Conservation (phyloP, 208 protist genomes). For the Wallacemonas collosoma region DNA sequence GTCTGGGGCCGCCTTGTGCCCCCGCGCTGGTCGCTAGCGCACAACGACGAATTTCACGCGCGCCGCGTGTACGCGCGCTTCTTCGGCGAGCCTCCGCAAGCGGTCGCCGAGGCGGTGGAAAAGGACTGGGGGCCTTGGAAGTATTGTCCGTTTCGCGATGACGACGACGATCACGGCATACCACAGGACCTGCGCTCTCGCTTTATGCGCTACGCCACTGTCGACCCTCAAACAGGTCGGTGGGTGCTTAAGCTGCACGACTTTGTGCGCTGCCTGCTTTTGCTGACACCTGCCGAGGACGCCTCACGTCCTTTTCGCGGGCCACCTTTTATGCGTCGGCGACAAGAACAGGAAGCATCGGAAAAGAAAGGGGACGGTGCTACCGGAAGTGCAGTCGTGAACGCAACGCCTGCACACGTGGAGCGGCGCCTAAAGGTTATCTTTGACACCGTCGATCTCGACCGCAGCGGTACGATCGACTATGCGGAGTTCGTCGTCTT, state of each 20-base stretch:
- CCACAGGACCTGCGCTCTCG: conserved; percentile 20
- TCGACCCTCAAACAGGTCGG: conserved; percentile 31
- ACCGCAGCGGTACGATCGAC: conserved; percentile 43
- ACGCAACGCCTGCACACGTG: conserved; percentile 21
- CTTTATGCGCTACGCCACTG: conserved; percentile 40
- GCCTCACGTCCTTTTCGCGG: not conserved
- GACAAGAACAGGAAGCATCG: not conserved
- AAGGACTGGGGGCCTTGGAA: conserved; percentile 7
- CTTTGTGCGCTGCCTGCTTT: conserved; percentile 52
- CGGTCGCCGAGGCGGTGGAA: conserved; percentile 7
- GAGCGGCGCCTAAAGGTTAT: conserved; percentile 29
- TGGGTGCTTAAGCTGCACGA: conserved; percentile 39
- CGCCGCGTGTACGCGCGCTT: conserved; percentile 7
- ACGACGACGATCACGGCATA: not conserved
- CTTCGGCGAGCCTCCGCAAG: conserved; percentile 6
- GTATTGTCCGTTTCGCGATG: conserved; percentile 8
- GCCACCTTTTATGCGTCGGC: conserved; percentile 4
- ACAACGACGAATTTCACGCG: not conserved
- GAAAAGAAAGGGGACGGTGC: not conserved
- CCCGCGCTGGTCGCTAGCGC: not conserved
- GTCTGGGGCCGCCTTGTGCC: not conserved
- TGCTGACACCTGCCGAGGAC: conserved; percentile 21
- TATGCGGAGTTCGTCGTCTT: conserved; percentile 78
- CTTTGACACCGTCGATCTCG: conserved; percentile 55
- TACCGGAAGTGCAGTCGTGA: not conserved